Base-by-base conservation (phyloP, 1,139 yeast genomes). In the Yamadazyma triangularis region DNA sequence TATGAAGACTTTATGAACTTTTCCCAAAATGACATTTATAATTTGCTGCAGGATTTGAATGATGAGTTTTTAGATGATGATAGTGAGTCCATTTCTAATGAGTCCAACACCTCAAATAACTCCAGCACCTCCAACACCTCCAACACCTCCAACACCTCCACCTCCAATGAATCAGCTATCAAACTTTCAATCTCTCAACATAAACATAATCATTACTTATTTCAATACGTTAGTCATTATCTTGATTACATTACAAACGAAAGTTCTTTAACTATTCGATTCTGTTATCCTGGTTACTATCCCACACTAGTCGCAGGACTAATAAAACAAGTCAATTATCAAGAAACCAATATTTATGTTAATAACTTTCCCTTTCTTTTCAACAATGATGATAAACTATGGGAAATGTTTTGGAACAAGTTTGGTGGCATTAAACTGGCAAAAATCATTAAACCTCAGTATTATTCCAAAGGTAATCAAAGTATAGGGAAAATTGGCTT, bases 321-420 rank as follows among this genome's bases (percentile, higher is more conserved):
- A 23, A n/a, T 29, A 13, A 35, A 33, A 33, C 41, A 41, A 27
- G 41, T 51, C 26, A 65, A 66, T 41, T 65, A 60, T 42, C 84
- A 77, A 49, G 81, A 75, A 44, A 73, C 82, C 2, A 77, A 77
- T 45, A 59, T 77, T 26, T 77, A 77, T 44, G 74, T 77, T 13
- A 73, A 69, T 35, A 73, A 74, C 42, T 54, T 77, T 23, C 71
- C 81, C 0, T 45, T 60, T 4, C 40, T 59, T 5, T 65, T 71
- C 31, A 63, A 60, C 18, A 63, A 65, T 39, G 48, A 65, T 37
- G 72, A 66, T 45, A 40, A 37, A 8, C 41, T 56, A 14, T 66
- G 73, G 73, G 60, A 52, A 30, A 23, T 36, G 18, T 66, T 66
- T 44, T 66, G 73, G 72, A 36, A 41, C 23, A 68, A 60, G 38